Evolutionary conservation across 164 flowering plant genomes (phyloP).

Genomic region (Chimonanthus salicifolius): DNA sequence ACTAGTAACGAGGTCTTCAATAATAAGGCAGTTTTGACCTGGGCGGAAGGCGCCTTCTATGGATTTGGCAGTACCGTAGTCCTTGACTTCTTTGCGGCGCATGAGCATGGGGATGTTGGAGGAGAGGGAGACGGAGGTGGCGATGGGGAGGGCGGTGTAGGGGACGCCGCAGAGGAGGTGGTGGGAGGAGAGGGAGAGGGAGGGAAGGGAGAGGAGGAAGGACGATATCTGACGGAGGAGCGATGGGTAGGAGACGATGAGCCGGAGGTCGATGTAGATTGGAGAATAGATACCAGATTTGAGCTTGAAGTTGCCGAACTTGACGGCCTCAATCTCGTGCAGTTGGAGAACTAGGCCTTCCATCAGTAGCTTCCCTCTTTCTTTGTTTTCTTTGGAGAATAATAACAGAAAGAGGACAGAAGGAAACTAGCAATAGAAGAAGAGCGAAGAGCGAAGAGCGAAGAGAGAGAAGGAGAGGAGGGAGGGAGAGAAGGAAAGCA

Average conservation of each 20-base stretch:
- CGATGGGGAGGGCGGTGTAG: constrained; percentile 95
- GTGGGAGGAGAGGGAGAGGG: constrained; percentile 29
- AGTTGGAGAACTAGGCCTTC: constrained; percentile 76
- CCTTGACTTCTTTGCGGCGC: constrained; percentile 90
- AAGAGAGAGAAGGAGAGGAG: background rate
- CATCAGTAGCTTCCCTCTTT: constrained; percentile 20
- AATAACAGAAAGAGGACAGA: background rate
- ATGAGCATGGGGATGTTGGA: constrained; percentile 85
- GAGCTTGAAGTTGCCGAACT: constrained; percentile 85
- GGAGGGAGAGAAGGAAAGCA: background rate
- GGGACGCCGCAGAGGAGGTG: constrained; percentile 90
- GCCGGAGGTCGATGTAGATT: constrained; percentile 93
- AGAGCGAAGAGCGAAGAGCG: background rate
- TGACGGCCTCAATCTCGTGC: constrained; percentile 88
- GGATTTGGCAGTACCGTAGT: constrained; percentile 73
- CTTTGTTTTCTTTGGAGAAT: background rate
- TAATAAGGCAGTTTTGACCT: constrained; percentile 48
- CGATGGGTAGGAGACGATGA: constrained; percentile 86
- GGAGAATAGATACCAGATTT: constrained; percentile 93
- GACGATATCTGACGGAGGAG: constrained; percentile 69
- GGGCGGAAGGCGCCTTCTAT: constrained; percentile 61
- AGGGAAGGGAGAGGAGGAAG: constrained; percentile 46
- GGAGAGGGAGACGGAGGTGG: constrained; percentile 64
- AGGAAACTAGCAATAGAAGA: background rate
- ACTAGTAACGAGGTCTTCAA: constrained; percentile 88